Base-by-base conservation (phyloP, 805 yeast species). In the Maudiozyma bulderi region DNA sequence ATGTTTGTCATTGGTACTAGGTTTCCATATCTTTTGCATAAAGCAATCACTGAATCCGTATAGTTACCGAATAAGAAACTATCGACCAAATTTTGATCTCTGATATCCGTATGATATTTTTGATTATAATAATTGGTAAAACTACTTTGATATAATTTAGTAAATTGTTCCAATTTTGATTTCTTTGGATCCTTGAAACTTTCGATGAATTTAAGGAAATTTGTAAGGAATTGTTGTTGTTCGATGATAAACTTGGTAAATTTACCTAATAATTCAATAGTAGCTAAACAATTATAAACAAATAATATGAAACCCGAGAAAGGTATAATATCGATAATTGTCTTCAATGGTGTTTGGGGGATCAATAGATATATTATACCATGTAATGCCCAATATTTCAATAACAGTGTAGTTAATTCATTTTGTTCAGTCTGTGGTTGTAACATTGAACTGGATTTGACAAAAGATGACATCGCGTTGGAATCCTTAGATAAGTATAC, bases 341-440 rank as follows among this genome's bases (percentile, higher is more conserved):
- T 39, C 35, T 47, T 45, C 14, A 54, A 48, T 8, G 58, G 46
- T 10, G 52, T 47, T 2, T 52, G 32, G 8, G 60, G 57, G 7
- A 57, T 40, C 8, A 57, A 42, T 8, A 54, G 48, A 44, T 54
- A 54, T 10, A 51, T 35, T 14, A 58, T 43, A 15, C 45, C 56
- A 43, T 51, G 55, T 7, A 57, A 40, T n/a, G 51, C 40, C 63
- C 63, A 59, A 32, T 57, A 59, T 48, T 59, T 57, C 42, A 59
- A 39, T 40, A 57, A 45, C 15, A 54, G 40, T 10, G 44, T 43
- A 11, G 45, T 48, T 11, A 52, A 31, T 15, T 47, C 20, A 32
- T 20, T 44, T 14, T 50, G 28, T 7, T 33, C 49, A 2, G 31
- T 40, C 29, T 52, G 50, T 39, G 46, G 51, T 29, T 52, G 49